Percentiles rank a stretch among this genome's conserved stretches.
These are phyloP conservation scores for Aspergillus sp. DNA, from an alignment of 2,329 filamentous ascomycete genomes.

Conservation along the genomic window DNA sequence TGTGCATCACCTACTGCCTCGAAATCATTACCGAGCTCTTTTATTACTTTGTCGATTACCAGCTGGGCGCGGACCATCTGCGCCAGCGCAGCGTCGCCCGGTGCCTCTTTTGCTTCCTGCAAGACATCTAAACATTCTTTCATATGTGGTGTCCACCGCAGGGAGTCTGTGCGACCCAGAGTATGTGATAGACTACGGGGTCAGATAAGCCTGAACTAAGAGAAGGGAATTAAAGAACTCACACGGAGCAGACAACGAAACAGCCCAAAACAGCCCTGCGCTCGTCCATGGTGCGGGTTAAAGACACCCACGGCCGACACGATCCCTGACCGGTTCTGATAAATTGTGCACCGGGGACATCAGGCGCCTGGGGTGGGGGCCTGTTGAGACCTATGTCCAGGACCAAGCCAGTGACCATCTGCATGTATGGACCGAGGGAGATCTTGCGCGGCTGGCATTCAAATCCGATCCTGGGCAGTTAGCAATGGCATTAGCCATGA, in stretches of 20 bases:
- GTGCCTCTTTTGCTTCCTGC: background rate
- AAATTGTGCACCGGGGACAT: background rate
- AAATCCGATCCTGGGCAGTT: slow-evolving; percentile 7
- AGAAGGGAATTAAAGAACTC: background rate
- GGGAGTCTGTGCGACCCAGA: slow-evolving; percentile 48
- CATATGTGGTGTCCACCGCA: slow-evolving; percentile 13
- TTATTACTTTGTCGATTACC: background rate
- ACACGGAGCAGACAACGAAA: slow-evolving; percentile 14
- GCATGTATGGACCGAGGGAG: slow-evolving; percentile 12
- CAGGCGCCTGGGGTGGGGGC: background rate
- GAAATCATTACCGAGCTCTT: background rate
- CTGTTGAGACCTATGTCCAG: slow-evolving; percentile 12
- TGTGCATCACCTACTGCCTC: background rate
- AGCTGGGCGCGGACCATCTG: slow-evolving; percentile 3
- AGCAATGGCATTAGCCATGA: background rate
- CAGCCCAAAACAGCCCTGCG: slow-evolving; percentile 13
- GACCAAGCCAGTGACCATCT: slow-evolving; percentile 11
- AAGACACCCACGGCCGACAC: background rate
- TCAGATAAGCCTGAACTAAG: background rate
- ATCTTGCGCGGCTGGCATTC: slow-evolving; percentile 10
- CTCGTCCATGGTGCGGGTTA: slow-evolving; percentile 13
- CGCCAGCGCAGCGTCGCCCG: slow-evolving; percentile 1
- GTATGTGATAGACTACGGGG: slow-evolving; percentile 39
- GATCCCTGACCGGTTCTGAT: background rate
- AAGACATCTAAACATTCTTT: slow-evolving; percentile 11